Evolutionary conservation across 140 eudicot species (phyloP).

Genomic region (Ambrosia hybrid): DNA sequence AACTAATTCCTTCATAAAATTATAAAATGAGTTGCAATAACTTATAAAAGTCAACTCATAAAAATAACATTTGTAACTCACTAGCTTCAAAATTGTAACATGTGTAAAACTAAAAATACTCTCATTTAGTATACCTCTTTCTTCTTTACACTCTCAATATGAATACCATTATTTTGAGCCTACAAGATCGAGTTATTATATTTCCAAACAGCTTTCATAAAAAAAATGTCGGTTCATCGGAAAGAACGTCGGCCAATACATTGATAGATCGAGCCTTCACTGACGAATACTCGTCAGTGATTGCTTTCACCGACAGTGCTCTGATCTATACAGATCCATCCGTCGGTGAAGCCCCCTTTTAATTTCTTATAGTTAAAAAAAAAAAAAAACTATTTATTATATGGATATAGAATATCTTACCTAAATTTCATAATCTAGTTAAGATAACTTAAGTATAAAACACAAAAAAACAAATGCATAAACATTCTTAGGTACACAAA

Average conservation of each 20-base stretch:
- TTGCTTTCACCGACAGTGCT: too few relatives aligned
- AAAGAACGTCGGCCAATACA: too few relatives aligned
- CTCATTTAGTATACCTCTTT: background rate
- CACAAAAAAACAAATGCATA: background rate
- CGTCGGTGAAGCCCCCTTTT: background rate
- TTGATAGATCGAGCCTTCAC: too few relatives aligned
- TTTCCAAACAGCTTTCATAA: background rate
- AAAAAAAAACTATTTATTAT: background rate
- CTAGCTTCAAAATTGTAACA: background rate
- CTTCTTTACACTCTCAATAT: background rate
- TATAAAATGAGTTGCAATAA: background rate
- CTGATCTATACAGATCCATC: too few relatives aligned
- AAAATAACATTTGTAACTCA: background rate
- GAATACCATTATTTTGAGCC: background rate
- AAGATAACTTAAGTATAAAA: background rate
- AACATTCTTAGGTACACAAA: background rate
- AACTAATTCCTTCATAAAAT: background rate
- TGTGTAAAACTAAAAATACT: background rate
- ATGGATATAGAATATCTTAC: background rate
- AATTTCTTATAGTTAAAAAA: too few relatives aligned
- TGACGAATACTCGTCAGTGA: too few relatives aligned
- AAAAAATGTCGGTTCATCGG: too few relatives aligned
- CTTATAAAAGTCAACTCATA: background rate
- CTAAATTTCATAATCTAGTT: slow-evolving; percentile 9
- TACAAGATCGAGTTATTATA: background rate